A percentile compares a stretch with the other conserved stretches of the same genome.
These are phyloP conservation scores for Beauveria sp. DNA, from an alignment of 2,329 filamentous ascomycete species.

Conservation along the genomic window DNA sequence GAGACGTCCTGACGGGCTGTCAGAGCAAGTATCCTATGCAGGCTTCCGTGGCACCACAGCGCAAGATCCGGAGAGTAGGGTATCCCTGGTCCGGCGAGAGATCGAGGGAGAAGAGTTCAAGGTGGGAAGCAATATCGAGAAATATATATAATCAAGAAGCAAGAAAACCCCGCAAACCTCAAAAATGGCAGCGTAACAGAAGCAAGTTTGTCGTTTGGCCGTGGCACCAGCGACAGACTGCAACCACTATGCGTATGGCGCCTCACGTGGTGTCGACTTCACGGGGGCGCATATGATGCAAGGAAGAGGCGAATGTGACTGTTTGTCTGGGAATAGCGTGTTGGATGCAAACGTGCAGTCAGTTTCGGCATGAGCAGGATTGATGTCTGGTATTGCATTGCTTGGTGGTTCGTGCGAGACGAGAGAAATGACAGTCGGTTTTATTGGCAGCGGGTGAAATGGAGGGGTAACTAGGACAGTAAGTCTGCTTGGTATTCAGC, in stretches of 20 bases:
- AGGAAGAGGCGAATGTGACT: neutral
- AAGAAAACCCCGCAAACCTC: neutral
- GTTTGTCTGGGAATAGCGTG: neutral
- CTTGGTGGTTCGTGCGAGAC: neutral
- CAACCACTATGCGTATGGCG: slow-evolving; percentile 3
- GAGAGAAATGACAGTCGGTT: neutral
- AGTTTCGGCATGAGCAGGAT: neutral
- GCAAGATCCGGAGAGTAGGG: neutral
- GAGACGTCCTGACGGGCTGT: neutral
- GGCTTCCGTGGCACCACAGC: slow-evolving; percentile 1
- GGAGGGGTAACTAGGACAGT: slow-evolving; percentile 3
- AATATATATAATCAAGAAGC: neutral
- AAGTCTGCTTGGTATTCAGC: neutral
- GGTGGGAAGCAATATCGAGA: neutral
- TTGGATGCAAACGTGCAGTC: neutral
- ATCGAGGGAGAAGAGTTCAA: neutral
- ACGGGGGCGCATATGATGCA: slow-evolving; percentile 4
- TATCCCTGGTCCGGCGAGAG: neutral
- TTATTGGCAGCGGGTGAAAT: neutral
- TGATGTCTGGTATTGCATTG: slow-evolving; percentile 5
- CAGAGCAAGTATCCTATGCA: neutral
- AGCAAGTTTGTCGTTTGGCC: neutral
- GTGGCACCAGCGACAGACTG: neutral
- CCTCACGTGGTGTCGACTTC: slow-evolving; percentile 2
- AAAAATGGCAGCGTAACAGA: neutral